These are phyloP conservation scores for Laguncularia racemosa DNA, from an alignment of 345 rosid genomes.

Conservation along the genomic window DNA sequence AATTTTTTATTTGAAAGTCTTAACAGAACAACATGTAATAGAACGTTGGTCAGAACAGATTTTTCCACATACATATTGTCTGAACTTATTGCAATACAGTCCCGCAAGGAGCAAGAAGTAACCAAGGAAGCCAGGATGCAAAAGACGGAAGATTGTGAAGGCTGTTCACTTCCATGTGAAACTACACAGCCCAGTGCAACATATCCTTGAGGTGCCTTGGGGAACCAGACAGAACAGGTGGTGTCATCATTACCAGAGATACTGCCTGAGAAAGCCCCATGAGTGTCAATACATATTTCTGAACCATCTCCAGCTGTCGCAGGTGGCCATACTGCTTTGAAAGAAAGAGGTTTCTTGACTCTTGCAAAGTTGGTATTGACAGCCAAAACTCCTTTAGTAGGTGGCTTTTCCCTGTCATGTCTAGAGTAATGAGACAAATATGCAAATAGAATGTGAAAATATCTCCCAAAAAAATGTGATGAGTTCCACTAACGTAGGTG, in stretches of 20 bases:
- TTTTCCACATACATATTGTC: constrained; percentile 45
- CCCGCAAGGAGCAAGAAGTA: constrained; percentile 85
- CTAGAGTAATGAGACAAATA: constrained; percentile 13
- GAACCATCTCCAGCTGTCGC: constrained; percentile 29
- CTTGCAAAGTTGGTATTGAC: constrained; percentile 71
- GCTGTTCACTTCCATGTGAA: constrained; percentile 55
- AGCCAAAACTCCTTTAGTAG: constrained; percentile 86
- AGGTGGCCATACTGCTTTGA: constrained; percentile 69
- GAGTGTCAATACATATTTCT: constrained; percentile 17
- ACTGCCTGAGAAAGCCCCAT: constrained; percentile 13
- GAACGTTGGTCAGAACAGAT: neutral
- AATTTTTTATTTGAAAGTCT: neutral
- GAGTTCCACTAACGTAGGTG: constrained; percentile 62
- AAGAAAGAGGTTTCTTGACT: constrained; percentile 77
- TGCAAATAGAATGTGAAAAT: constrained; percentile 6
- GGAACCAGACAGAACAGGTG: constrained; percentile 80
- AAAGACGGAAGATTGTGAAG: constrained; percentile 57
- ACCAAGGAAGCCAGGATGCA: constrained; percentile 76
- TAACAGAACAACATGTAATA: constrained; percentile 11
- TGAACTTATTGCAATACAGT: constrained; percentile 62
- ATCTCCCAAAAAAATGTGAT: constrained; percentile 9
- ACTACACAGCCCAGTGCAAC: constrained; percentile 86
- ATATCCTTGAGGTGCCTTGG: constrained; percentile 86
- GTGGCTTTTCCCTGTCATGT: constrained; percentile 89
- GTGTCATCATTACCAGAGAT: constrained; percentile 18